Evolutionary conservation across 306 rosid genomes (phyloP).

Genomic region (Canavalia gladiata): DNA sequence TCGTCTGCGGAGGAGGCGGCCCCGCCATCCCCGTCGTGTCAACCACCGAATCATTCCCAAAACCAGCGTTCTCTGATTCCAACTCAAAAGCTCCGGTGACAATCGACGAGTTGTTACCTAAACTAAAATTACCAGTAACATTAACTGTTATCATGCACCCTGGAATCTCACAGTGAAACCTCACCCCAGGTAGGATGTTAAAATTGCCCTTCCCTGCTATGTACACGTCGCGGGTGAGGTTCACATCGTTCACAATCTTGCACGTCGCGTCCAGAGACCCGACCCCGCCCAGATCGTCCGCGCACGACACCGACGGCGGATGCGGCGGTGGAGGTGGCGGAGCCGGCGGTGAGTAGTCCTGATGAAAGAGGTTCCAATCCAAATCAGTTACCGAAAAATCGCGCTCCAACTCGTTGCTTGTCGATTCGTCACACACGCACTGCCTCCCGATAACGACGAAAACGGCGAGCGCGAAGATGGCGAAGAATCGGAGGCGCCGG

Average conservation of each 20-base stretch:
- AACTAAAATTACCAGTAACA: constrained; percentile 86
- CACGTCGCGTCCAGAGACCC: constrained; percentile 93
- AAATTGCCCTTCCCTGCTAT: constrained; percentile 95
- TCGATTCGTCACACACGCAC: constrained; percentile 43
- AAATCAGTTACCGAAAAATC: constrained; percentile 64
- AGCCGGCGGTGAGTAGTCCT: constrained; percentile 97
- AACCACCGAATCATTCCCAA: constrained; percentile 74
- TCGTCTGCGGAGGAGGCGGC: constrained; percentile 91
- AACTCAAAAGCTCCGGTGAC: constrained; percentile 83
- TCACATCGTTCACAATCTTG: constrained; percentile 76
- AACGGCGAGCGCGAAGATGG: constrained; percentile 41
- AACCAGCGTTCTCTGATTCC: constrained; percentile 72
- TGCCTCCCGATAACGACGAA: constrained; percentile 40
- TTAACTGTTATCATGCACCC: constrained; percentile 87
- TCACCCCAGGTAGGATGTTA: constrained; percentile 93
- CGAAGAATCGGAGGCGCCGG: constrained; percentile 55
- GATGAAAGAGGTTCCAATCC: constrained; percentile 78
- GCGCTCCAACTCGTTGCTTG: constrained; percentile 46
- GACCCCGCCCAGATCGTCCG: constrained; percentile 84
- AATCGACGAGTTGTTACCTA: constrained; percentile 80
- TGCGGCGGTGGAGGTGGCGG: constrained; percentile 99
- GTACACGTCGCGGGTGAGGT: constrained; percentile 93
- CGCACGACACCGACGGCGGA: constrained; percentile 93
- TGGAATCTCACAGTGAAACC: constrained; percentile 71
- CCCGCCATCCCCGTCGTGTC: constrained; percentile 91